These are phyloP conservation scores for Stramenopiles sp. DNA, from an alignment of 352 stramenopile genomes.

Conservation along the genomic window DNA sequence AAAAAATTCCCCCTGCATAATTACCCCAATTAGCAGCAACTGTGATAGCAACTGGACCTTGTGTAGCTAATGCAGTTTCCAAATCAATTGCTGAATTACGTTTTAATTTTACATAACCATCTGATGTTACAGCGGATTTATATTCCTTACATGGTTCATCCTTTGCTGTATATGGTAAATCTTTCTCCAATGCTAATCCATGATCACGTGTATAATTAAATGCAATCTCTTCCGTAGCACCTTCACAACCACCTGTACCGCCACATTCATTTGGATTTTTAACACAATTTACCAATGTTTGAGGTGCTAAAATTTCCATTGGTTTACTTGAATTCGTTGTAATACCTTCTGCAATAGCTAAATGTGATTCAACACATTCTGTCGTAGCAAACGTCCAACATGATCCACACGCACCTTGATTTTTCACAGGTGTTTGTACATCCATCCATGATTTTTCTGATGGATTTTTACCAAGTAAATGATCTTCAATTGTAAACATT, in stretches of 20 bases:
- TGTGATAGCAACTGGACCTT: conserved; percentile 31
- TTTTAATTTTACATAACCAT: conserved; percentile 25
- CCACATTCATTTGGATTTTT: conserved; percentile 38
- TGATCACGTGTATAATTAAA: conserved; percentile 31
- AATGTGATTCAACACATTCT: conserved; percentile 30
- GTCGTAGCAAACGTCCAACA: conserved; percentile 44
- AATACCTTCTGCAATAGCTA: conserved; percentile 30
- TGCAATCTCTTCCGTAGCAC: conserved; percentile 30
- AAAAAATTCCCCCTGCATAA: conserved; percentile 36
- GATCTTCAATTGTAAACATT: too few relatives aligned
- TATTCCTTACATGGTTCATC: too few relatives aligned
- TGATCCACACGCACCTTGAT: conserved; percentile 35
- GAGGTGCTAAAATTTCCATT: conserved; percentile 30
- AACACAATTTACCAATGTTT: conserved; percentile 36
- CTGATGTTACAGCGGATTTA: too few relatives aligned
- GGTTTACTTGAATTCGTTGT: too few relatives aligned
- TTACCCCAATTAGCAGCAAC: conserved; percentile 29
- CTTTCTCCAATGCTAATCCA: conserved; percentile 16
- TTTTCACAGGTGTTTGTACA: conserved; percentile 33
- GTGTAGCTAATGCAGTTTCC: conserved; percentile 37
- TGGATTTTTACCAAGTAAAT: too few relatives aligned
- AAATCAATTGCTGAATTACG: conserved; percentile 35
- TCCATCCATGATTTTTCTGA: too few relatives aligned
- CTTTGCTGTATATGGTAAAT: too few relatives aligned
- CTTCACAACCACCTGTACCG: conserved; percentile 32